Conservation (phyloP, 2,329 filamentous ascomycete genomes). For the Pyrenophora graminea region DNA sequence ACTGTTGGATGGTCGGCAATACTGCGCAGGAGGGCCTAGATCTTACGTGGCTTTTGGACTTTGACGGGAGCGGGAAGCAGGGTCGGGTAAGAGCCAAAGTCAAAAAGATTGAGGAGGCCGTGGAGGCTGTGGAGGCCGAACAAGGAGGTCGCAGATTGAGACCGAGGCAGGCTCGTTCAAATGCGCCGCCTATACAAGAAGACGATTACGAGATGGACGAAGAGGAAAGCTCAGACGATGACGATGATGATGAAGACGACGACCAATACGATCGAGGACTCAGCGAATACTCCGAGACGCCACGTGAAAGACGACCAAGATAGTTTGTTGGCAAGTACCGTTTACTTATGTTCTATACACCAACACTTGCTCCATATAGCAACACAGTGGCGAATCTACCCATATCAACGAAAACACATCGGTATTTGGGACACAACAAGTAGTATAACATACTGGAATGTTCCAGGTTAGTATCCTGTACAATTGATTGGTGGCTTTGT, state of each 20-base stretch:
- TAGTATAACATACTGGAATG: neutral
- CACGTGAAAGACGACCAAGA: constrained; percentile 9
- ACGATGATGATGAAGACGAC: constrained; percentile 16
- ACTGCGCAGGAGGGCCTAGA: constrained; percentile 41
- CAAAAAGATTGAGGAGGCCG: constrained; percentile 26
- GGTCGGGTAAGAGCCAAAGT: constrained; percentile 49
- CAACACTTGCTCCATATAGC: neutral
- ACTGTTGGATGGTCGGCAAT: constrained; percentile 50
- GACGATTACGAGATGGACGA: constrained; percentile 21
- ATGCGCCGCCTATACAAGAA: neutral
- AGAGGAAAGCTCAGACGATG: constrained; percentile 28
- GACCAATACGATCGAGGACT: constrained; percentile 19
- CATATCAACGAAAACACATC: too few relatives aligned
- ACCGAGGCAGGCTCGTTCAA: neutral
- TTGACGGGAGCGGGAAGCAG: constrained; percentile 49
- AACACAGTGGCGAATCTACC: neutral
- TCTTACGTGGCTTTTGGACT: constrained; percentile 51
- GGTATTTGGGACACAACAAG: neutral
- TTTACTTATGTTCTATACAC: too few relatives aligned
- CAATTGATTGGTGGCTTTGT: neutral
- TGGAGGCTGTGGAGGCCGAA: constrained; percentile 22
- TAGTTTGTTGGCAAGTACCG: neutral
- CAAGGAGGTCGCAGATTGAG: constrained; percentile 20
- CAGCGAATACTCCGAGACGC: constrained; percentile 22
- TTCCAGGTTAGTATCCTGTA: neutral